Evolutionary conservation across 2,329 filamentous ascomycete genomes (phyloP), one percentile per base, ranked within the genome.

Genomic region (Microcera coccophila): DNA sequence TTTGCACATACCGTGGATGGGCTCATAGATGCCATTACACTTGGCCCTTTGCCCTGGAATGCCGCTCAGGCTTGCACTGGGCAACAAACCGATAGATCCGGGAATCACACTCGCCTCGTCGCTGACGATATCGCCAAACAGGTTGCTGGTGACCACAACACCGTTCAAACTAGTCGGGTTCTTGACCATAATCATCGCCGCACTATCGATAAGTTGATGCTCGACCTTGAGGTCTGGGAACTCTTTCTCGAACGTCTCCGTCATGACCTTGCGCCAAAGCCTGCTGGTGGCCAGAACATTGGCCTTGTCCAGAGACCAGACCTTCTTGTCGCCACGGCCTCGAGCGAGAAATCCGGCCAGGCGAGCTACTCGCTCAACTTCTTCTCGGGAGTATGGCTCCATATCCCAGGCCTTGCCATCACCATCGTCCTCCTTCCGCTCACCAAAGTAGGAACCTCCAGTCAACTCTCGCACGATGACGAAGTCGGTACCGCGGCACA

Each of bases 121-220:
- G 62, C 81, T 87, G 62, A 98, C 90, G 63, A 97, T 97, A 67
- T 97, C 91, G 50, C 91, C 93, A 64, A 95, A 95, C 55, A 97
- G 65, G 68, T 97, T 98, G 74, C 85, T 90, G 11, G 90, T 95
- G 51, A 97, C 83, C 36, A 97, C 80, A 26, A 97, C 82, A 41
- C 91, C 93, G 65, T 96, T 97, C 40, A 97, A 75, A 17, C 82
- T 80, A 10, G 84, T 76, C 9, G 91, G 91, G 69, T 90, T 91
- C 83, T 95, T 96, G 62, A 97, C 80, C 85, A 97, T 89, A 57
- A 96, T 74, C 90, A 97, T 96, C 53, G 91, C 91, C n/a, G 91
- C 91, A 43, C 82, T 88, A 71, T 97, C 91, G 63, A 97, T 95
- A 38, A 97, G 78, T 65, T 97, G 90, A 66, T 95, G 91, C 53